Base-by-base conservation (phyloP, 2,329 filamentous ascomycete species). In the Hymenoscyphus infarciens region DNA sequence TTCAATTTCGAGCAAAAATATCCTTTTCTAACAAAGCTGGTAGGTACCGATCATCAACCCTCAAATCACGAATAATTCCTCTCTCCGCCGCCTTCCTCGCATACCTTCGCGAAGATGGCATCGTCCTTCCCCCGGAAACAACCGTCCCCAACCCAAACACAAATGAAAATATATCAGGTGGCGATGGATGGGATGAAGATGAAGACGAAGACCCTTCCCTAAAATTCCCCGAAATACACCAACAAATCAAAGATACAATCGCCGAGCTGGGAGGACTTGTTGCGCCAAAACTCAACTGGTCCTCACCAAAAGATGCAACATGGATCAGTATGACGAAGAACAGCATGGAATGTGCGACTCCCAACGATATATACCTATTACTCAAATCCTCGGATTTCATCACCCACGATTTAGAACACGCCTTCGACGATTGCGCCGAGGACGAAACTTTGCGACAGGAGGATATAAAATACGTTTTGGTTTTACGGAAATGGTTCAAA, bases 261-360 rank as follows among this genome's bases (percentile, higher is more conserved):
- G 77, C 81, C 13, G 89, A 93, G 70, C 83, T 98, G 0, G 93
- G 91, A 16, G 94, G 94, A 63, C 86, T 88, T 64, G 93, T 97
- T 8, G 88, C 90, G 1, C 95, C 95, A 0, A 99, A 99, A 77
- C 80, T 99, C 56, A 98, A 98, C 79, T 99, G 95, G 95, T 97
- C 93, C 5, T 88, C 92, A 3, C 95, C 95, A 3, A 97, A 97
- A 75, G 95, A 99, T 74, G 95, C 95, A 8, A 91, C 90, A 25
- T 97, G 92, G 89, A 97, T 99, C 76, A 86, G 83, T 77, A 87
- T 77, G 77, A 74, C 94, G 82, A 77, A 87, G 71, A 99, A 99
- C 76, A 96, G 91, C 56, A 89, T 97, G 78, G 92, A 96, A 75
- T 99, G 95, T 77, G 87, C 87, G 3, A 87, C 86, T 0, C 86